Evolutionary conservation across 148 eudicot species (phyloP).

Genomic region (Rhododendron mucronatum): DNA sequence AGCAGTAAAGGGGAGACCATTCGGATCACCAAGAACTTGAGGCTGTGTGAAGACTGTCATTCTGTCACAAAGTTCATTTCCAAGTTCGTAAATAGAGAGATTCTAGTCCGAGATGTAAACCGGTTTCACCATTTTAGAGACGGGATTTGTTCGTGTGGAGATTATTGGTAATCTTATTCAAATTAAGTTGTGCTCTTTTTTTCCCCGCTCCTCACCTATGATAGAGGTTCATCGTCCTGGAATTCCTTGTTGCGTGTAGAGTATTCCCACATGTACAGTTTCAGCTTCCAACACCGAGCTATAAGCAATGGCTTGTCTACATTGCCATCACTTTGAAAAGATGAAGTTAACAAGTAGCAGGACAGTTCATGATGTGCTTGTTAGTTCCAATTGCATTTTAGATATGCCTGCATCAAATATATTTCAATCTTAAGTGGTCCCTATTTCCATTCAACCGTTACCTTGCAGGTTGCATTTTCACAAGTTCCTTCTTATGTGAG

Average conservation of each 20-base stretch:
- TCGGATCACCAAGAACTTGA: conserved; percentile 80
- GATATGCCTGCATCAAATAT: neutral
- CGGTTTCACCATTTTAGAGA: conserved; percentile 82
- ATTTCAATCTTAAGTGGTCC: no score
- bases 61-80: conserved; percentile 78
- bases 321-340: neutral
- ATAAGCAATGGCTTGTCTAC: neutral
- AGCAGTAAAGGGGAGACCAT: conserved; percentile 59
- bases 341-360: neutral
- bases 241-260: conserved; percentile 6
- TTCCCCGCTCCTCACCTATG: neutral
- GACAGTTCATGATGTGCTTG: neutral
- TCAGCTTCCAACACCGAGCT: neutral
- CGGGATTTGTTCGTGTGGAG: conserved; percentile 85
- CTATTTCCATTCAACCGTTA: no score
- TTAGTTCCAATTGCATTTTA: neutral
- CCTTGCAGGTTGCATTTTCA: no score
- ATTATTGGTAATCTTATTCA: conserved; percentile 56
- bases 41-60: conserved; percentile 96
- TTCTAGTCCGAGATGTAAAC: conserved; percentile 85
- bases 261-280: conserved; percentile 14
- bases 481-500: no score
- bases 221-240: neutral
- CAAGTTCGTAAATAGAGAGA: conserved; percentile 61
- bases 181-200: neutral